phyloP scores from a whole-genome alignment of 345 rosid genomes.

The Gossypium bickii region DNA sequence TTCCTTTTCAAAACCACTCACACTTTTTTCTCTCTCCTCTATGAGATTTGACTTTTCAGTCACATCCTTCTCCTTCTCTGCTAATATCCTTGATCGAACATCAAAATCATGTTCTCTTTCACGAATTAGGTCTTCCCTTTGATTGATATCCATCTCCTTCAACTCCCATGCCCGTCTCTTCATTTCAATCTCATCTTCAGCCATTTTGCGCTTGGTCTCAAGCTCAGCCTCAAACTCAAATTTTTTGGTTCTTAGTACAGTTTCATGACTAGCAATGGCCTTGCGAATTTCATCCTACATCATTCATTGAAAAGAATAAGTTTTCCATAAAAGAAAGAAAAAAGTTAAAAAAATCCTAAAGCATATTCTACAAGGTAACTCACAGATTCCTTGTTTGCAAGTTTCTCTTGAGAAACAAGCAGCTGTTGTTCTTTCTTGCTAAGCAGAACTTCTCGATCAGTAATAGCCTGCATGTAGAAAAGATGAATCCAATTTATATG shows the following conservation, averaged over 20 bases:
- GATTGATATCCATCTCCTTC: slow-evolving; percentile 71
- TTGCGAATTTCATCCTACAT: slow-evolving; percentile 67
- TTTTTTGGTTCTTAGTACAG: slow-evolving; percentile 50
- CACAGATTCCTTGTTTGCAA: slow-evolving; percentile 73
- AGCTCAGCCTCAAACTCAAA: slow-evolving; percentile 75
- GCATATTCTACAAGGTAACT: slow-evolving; percentile 23
- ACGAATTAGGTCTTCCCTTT: slow-evolving; percentile 52
- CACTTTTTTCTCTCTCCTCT: slow-evolving; percentile 54
- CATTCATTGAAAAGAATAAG: slow-evolving; percentile 5
- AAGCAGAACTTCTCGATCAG: slow-evolving; percentile 53
- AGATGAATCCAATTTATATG: slow-evolving; percentile 13
- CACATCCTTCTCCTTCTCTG: slow-evolving; percentile 68
- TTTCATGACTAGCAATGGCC: slow-evolving; percentile 55
- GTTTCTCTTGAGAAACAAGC: slow-evolving; percentile 60
- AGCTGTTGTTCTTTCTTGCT: slow-evolving; percentile 68
- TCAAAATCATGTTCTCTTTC: slow-evolving; percentile 88
- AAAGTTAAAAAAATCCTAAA: background rate
- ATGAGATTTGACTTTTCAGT: slow-evolving; percentile 41
- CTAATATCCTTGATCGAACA: slow-evolving; percentile 51
- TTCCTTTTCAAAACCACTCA: slow-evolving; percentile 49
- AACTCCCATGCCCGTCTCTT: slow-evolving; percentile 91
- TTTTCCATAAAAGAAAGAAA: background rate
- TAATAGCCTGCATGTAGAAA: slow-evolving; percentile 40
- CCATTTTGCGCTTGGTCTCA: slow-evolving; percentile 52
- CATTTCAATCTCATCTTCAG: slow-evolving; percentile 77